Percentiles rank a stretch among this genome's conserved stretches.
Evolutionary conservation across 2,329 filamentous ascomycete species (phyloP).

Genomic region (Penicillium sp.): DNA sequence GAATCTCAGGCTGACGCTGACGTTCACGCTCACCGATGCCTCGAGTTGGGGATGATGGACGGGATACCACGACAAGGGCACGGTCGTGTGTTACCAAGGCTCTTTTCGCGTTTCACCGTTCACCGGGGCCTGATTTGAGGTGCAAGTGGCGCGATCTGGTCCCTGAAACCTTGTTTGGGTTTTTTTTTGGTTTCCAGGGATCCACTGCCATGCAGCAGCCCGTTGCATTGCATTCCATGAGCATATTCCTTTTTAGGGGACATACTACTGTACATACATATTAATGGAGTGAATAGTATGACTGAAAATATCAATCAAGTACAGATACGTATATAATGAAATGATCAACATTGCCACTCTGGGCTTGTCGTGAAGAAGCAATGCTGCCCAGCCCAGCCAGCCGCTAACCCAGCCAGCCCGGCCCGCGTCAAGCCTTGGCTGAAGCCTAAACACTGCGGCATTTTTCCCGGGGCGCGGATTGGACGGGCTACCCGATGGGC

Average conservation of each 20-base stretch:
- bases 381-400: too few relatives aligned
- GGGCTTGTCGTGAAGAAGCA: background rate
- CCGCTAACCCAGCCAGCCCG: constrained; percentile 2
- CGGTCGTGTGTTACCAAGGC: background rate
- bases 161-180: constrained; percentile 11
- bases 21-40: background rate
- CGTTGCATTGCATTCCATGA: background rate
- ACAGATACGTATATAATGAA: too few relatives aligned
- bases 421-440: constrained; percentile 13
- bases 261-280: background rate
- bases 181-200: background rate
- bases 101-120: constrained; percentile 5
- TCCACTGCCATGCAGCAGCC: constrained; percentile 1
- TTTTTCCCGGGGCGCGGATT: constrained; percentile 25
- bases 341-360: too few relatives aligned
- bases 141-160: background rate
- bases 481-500: constrained; percentile 18
- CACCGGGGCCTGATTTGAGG: constrained; percentile 19
- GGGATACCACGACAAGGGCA: background rate
- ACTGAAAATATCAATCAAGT: too few relatives aligned
- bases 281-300: background rate
- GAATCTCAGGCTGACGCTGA: too few relatives aligned
- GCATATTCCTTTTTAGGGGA: background rate
- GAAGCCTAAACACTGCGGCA: constrained; percentile 16
- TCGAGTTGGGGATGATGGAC: background rate